Conservation (phyloP, 306 rosid genomes). For the Phaseolus lunatus region DNA sequence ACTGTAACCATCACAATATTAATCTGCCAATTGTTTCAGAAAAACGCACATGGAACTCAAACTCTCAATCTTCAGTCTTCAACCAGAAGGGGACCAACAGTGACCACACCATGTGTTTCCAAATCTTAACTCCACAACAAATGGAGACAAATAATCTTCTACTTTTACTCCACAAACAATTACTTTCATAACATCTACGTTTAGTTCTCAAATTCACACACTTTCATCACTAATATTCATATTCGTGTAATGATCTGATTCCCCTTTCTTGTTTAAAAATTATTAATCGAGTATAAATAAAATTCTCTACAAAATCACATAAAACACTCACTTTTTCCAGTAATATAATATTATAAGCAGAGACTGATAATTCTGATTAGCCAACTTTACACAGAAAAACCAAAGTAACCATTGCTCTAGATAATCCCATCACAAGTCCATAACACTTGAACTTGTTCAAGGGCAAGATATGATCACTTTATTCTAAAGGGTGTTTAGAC, state of each 20-base stretch:
- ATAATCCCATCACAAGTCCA: constrained; percentile 40
- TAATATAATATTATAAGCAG: constrained; percentile 43
- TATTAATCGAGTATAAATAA: too few species aligned
- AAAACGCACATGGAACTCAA: neutral
- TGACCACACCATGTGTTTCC: neutral
- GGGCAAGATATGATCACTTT: constrained; percentile 48
- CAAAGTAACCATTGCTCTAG: constrained; percentile 41
- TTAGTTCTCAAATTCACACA: too few species aligned
- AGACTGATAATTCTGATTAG: constrained; percentile 32
- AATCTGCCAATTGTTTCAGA: neutral
- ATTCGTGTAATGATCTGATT: too few species aligned
- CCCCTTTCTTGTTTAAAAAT: too few species aligned
- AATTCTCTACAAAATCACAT: too few species aligned
- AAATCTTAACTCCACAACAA: neutral
- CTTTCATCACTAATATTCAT: too few species aligned
- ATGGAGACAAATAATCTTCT: neutral
- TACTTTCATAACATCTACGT: neutral
- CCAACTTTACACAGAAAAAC: constrained; percentile 26
- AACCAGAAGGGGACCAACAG: neutral
- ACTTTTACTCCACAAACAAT: neutral
- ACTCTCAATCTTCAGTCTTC: neutral
- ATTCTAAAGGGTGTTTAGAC: constrained; percentile 38
- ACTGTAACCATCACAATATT: neutral
- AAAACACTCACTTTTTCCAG: neutral
- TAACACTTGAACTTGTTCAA: neutral